Conservation (phyloP, 2,329 filamentous ascomycete species). For the Epichloe uncinata region DNA sequence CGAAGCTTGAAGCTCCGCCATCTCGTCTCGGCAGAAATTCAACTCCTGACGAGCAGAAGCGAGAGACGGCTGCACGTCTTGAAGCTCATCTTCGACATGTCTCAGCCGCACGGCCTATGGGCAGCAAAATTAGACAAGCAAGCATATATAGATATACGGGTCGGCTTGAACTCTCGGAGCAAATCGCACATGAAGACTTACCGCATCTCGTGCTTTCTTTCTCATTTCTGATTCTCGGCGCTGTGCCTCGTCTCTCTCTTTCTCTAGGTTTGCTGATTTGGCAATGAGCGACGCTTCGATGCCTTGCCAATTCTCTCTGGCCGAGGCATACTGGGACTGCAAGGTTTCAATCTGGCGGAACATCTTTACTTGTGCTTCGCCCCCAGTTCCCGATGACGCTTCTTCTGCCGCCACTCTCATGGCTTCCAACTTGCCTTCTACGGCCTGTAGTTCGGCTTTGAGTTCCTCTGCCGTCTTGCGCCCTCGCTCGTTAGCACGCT, state of each 20-base stretch:
- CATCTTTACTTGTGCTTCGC: conserved; percentile 78
- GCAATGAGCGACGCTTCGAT: conserved; percentile 79
- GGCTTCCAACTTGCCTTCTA: conserved; percentile 83
- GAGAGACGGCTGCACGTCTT: conserved; percentile 51
- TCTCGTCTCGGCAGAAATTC: conserved; percentile 41
- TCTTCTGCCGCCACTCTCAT: conserved; percentile 81
- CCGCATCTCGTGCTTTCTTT: conserved; percentile 76
- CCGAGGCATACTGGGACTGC: conserved; percentile 87
- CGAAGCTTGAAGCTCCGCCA: conserved; percentile 50
- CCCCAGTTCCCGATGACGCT: conserved; percentile 65
- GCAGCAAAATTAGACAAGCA: neutral
- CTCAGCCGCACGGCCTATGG: conserved; percentile 48
- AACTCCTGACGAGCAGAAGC: conserved; percentile 52
- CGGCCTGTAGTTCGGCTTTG: conserved; percentile 58
- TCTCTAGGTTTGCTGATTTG: conserved; percentile 66
- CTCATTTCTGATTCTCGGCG: conserved; percentile 77
- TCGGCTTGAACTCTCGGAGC: neutral
- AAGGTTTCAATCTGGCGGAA: conserved; percentile 89
- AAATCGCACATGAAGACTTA: conserved; percentile 29
- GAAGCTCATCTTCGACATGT: conserved; percentile 69
- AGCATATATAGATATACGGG: too few relatives aligned
- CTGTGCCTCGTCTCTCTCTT: conserved; percentile 76
- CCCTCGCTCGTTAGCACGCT: conserved; percentile 57
- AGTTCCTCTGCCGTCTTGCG: conserved; percentile 61
- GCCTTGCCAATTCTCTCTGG: conserved; percentile 94